A percentile compares a stretch with the other conserved stretches of the same genome.
These are phyloP conservation scores for Candida tropicalis DNA, from an alignment of 1,139 yeast species.

Conservation along the genomic window DNA sequence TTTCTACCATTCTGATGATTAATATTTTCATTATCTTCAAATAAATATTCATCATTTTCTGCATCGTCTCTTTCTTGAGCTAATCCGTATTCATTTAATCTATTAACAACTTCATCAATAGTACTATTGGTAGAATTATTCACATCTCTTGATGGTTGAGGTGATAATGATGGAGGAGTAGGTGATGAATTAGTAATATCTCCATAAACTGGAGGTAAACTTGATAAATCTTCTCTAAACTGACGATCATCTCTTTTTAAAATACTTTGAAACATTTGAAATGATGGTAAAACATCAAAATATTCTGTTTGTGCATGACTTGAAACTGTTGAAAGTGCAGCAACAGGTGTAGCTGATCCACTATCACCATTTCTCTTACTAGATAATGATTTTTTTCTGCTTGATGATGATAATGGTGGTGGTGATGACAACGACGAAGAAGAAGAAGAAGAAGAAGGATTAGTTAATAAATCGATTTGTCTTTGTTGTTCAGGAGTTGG, in stretches of 20 bases:
- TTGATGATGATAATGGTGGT: not conserved
- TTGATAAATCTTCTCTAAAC: conserved; percentile 40
- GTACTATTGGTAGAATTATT: conserved; percentile 2
- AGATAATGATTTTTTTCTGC: not conserved
- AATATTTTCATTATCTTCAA: conserved; percentile 24
- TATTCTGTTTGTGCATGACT: conserved; percentile 45
- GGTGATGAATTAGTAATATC: conserved; percentile 34
- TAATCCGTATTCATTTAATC: conserved; percentile 21
- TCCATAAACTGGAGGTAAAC: conserved; percentile 45
- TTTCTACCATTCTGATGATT: not conserved
- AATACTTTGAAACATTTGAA: conserved; percentile 62
- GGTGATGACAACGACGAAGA: no score
- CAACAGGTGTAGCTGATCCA: conserved; percentile 16
- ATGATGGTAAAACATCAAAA: conserved; percentile 62
- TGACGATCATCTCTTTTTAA: conserved; percentile 51
- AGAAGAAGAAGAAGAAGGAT: no score
- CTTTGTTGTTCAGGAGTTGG: conserved; percentile 41
- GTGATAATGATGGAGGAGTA: conserved; percentile 24
- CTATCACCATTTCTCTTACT: not conserved
- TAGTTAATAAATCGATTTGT: conserved; percentile 32
- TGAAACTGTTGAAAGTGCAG: conserved; percentile 26
- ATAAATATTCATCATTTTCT: conserved; percentile 25
- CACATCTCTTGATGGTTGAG: conserved; percentile 18
- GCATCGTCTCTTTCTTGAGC: conserved; percentile 18
- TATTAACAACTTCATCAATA: conserved; percentile 21